phyloP scores from a whole-genome alignment of 768 basidiomycete genomes.

The Gyrodon lividus region DNA sequence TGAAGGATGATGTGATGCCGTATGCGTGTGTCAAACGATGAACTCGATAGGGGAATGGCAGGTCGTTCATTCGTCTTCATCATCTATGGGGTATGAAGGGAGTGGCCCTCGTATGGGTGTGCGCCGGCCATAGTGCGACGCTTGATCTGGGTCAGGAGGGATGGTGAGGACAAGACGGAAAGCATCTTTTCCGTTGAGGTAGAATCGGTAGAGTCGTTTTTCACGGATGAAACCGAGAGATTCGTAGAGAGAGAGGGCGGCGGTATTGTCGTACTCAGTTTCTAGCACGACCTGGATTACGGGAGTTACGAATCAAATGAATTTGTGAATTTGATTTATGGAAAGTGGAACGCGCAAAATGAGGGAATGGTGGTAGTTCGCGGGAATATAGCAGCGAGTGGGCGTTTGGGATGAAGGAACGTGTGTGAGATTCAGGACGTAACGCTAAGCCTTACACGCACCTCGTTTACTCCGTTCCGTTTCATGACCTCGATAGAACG shows the following conservation, averaged over 20 bases:
- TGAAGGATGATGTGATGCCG: background rate
- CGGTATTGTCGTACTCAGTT: conserved; percentile 91
- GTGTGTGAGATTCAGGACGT: background rate
- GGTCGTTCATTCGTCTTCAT: conserved; percentile 26
- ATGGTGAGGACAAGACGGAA: conserved; percentile 76
- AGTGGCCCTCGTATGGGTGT: conserved; percentile 15
- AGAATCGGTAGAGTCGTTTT: conserved; percentile 92
- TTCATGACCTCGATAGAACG: conserved; percentile 87
- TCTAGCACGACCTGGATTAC: conserved; percentile 79
- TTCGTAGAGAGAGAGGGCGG: conserved; percentile 87
- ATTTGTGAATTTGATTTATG: background rate
- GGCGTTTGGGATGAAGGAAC: background rate
- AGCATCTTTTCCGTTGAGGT: conserved; percentile 96
- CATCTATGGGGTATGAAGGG: conserved; percentile 22
- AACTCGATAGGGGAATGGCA: background rate
- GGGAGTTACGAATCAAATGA: background rate
- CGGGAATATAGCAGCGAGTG: background rate
- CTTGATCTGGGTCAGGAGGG: conserved; percentile 35
- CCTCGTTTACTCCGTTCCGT: conserved; percentile 81
- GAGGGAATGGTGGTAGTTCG: background rate
- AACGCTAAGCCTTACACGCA: conserved; percentile 35
- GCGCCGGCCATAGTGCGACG: conserved; percentile 9
- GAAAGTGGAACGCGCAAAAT: background rate
- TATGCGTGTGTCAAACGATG: background rate
- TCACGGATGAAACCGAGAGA: conserved; percentile 94